Conservation (phyloP, 495 filamentous ascomycete species). For the Neurospora sp. region DNA sequence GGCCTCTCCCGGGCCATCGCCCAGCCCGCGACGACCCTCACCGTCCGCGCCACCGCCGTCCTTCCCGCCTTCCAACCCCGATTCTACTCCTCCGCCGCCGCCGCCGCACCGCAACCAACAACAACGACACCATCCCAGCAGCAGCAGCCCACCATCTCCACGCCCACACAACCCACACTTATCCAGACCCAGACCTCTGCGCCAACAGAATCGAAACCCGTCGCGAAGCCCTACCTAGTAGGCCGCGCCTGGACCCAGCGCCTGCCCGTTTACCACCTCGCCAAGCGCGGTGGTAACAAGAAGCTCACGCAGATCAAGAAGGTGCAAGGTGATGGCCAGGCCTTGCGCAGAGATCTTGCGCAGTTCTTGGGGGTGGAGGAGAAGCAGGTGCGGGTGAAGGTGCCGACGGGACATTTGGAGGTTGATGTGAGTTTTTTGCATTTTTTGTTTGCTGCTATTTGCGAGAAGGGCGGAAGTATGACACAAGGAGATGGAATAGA, state of each 20-base stretch:
- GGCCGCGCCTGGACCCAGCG: conserved; percentile 59
- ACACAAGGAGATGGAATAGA: not conserved
- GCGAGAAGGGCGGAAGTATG: not conserved
- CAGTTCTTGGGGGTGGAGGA: conserved; percentile 31
- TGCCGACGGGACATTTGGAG: conserved; percentile 51
- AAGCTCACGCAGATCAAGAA: conserved; percentile 67
- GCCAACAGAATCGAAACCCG: conserved; percentile 1
- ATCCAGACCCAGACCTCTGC: not conserved
- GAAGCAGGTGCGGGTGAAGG: conserved; percentile 43
- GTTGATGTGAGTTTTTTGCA: conserved; percentile 42
- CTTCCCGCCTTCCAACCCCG: not conserved
- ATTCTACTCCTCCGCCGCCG: not conserved
- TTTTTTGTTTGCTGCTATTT: not conserved
- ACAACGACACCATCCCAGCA: not conserved
- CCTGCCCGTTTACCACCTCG: conserved; percentile 66
- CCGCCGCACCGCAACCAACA: not conserved
- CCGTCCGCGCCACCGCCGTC: not conserved
- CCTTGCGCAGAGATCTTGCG: conserved; percentile 41
- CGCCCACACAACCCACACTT: not conserved
- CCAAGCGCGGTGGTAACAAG: conserved; percentile 68
- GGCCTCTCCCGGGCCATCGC: conserved; percentile 1
- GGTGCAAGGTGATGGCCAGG: conserved; percentile 58
- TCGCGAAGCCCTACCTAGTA: conserved; percentile 54
- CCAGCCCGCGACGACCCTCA: conserved; percentile 1
- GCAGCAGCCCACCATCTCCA: not conserved